Evolutionary conservation across 352 stramenopile species (phyloP).

Genomic region (Aphanomyces cochlioides): DNA sequence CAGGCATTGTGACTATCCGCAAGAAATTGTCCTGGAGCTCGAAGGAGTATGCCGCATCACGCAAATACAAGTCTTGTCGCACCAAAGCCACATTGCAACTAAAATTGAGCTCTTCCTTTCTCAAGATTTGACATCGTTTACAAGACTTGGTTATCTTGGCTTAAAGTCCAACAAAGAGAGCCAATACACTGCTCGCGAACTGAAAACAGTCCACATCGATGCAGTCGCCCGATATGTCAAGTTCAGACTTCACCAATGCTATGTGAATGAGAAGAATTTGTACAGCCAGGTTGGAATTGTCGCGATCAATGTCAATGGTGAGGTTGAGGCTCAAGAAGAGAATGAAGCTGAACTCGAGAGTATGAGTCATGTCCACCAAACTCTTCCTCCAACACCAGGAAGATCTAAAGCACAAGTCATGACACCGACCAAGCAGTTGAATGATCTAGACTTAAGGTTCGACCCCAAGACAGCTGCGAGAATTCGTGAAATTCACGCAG

Average conservation of each 20-base stretch:
- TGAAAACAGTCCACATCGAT: slow-evolving; percentile 91
- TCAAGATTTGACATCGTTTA: slow-evolving; percentile 57
- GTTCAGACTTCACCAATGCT: slow-evolving; percentile 85
- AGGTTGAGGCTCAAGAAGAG: slow-evolving; percentile 35
- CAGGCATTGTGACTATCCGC: slow-evolving; percentile 91
- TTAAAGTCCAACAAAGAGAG: slow-evolving; percentile 82
- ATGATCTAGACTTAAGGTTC: slow-evolving; percentile 85
- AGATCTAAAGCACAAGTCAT: not conserved
- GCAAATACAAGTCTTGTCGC: slow-evolving; percentile 86
- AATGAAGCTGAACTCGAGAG: not conserved
- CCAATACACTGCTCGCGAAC: slow-evolving; percentile 83
- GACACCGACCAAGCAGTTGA: slow-evolving; percentile 43
- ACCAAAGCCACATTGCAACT: slow-evolving; percentile 89
- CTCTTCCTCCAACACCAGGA: slow-evolving; percentile 11
- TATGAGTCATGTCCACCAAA: not conserved
- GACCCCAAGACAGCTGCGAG: slow-evolving; percentile 82
- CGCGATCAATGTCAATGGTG: slow-evolving; percentile 83
- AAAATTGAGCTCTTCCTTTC: slow-evolving; percentile 90
- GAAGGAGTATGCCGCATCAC: slow-evolving; percentile 65
- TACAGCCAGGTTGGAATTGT: slow-evolving; percentile 91
- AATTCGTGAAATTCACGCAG: slow-evolving; percentile 85
- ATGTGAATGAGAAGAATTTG: slow-evolving; percentile 86
- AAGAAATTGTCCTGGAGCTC: slow-evolving; percentile 87
- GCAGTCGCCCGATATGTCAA: slow-evolving; percentile 80
- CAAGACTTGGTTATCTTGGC: slow-evolving; percentile 74